Percentiles rank a stretch among this genome's conserved stretches.
Conservation (phyloP, 169 alveolate species). For the Cryptosporidium ryanae region DNA sequence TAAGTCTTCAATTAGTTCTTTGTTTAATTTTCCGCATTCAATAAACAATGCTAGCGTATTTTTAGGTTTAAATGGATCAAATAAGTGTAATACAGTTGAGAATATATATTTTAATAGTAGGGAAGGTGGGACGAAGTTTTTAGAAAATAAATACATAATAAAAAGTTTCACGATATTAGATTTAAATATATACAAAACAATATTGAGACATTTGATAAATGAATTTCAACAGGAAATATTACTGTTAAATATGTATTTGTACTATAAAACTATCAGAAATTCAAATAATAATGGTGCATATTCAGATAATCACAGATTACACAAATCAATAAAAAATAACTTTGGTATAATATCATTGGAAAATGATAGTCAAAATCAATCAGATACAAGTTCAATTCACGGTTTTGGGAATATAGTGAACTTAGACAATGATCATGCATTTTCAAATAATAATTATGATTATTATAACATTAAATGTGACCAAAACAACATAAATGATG, state of each 20-base stretch:
- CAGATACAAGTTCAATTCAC: no score
- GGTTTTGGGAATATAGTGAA: neutral
- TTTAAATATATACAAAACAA: slow-evolving; percentile 7
- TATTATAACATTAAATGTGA: neutral
- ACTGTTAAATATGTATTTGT: slow-evolving; percentile 31
- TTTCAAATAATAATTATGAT: neutral
- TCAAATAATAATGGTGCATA: neutral
- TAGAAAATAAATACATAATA: slow-evolving; percentile 1
- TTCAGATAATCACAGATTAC: slow-evolving; percentile 4
- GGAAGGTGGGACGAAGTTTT: neutral
- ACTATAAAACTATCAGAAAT: slow-evolving; percentile 19
- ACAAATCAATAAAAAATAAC: slow-evolving; percentile 3
- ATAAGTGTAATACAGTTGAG: slow-evolving; percentile 8
- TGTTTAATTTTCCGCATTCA: neutral
- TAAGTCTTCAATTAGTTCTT: neutral
- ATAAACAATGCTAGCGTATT: neutral
- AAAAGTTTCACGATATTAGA: slow-evolving; percentile 27
- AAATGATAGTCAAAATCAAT: no score
- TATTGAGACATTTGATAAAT: slow-evolving; percentile 8
- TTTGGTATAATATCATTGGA: slow-evolving; percentile 1
- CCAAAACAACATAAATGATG: neutral
- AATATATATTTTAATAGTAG: slow-evolving; percentile 1
- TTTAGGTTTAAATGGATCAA: neutral
- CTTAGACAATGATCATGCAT: neutral
- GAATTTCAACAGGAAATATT: slow-evolving; percentile 48